Base-by-base conservation (phyloP, 441 rosid genomes). In the Jatropha podagrica region DNA sequence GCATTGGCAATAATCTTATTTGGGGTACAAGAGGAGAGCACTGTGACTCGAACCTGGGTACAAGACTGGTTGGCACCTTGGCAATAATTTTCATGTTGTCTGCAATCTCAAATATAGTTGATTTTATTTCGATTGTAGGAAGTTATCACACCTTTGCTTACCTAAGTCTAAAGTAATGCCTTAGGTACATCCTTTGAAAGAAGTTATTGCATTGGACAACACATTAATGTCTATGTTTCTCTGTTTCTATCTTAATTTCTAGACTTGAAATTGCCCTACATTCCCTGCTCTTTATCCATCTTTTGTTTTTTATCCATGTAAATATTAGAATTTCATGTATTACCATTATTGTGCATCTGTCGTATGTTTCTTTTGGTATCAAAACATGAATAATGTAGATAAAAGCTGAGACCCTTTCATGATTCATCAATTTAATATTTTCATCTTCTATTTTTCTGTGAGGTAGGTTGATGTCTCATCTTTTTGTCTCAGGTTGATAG, bases 401-500 rank as follows among this genome's bases (percentile, higher is more conserved):
- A 44, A 52, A 49, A 9, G 58, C 56, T 32, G 51, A 38, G 17
- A 65, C 32, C 41, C 42, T 10, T 40, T 20, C 9, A 71, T 48
- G 26, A 48, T 65, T 51, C 65, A 55, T 65, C 64, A 59, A 54
- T 61, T 64, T 56, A 52, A 32, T 23, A 14, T 2, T 58, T 72
- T 40, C 2, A 42, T 38, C 44, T 72, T 40, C 46, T 62, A 6
- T 4, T 40, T 69, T 61, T 65, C 40, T 63, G 23, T 32, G 55
- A 61, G 13, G 71, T 78, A 46, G 65, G 12, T 60, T 60, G 49
- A 51, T 15, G 58, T 70, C 23, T 55, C 73, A 52, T 72, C 6
- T 80, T 78, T 64, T 81, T 79, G 63, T 64, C 51, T 58, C 80
- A 96, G 99, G 99, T 96, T 78, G 98, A 94, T 83, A 88, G 90